phyloP scores from a whole-genome alignment of 352 stramenopile species.

The Globisporangium canariense region DNA sequence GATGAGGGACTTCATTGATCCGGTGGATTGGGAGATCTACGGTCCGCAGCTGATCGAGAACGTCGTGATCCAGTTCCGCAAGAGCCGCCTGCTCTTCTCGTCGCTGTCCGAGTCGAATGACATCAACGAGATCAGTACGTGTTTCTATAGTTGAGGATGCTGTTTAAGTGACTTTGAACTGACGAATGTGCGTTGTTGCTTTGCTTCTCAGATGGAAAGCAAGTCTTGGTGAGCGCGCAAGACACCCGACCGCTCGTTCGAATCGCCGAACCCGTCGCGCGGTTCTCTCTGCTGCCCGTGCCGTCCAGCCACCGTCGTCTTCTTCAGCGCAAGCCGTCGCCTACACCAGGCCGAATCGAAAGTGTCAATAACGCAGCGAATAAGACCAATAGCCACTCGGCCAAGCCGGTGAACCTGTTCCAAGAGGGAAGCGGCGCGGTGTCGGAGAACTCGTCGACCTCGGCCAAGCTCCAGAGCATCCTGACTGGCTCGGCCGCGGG shows the following conservation, averaged over 20 bases:
- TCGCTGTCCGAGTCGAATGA: conserved; percentile 79
- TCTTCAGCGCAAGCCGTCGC: conserved; percentile 42
- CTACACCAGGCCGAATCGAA: conserved; percentile 7
- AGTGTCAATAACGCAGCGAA: conserved; percentile 7
- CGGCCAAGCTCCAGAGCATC: conserved; percentile 60
- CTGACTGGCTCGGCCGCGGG: conserved; percentile 58
- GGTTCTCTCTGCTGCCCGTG: conserved; percentile 79
- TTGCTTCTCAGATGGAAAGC: conserved; percentile 60
- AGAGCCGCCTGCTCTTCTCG: conserved; percentile 82
- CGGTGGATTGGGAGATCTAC: conserved; percentile 88
- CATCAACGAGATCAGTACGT: conserved; percentile 85
- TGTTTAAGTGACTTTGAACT: not conserved
- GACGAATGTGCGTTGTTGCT: not conserved
- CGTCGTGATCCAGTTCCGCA: conserved; percentile 83
- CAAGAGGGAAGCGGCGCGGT: conserved; percentile 22
- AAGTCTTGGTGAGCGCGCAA: conserved; percentile 62
- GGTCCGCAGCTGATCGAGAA: conserved; percentile 83
- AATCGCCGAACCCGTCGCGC: conserved; percentile 70
- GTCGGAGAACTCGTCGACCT: conserved; percentile 25
- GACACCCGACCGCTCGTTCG: conserved; percentile 64
- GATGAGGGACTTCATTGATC: conserved; percentile 83
- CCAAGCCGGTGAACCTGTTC: conserved; percentile 37
- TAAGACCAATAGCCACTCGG: conserved; percentile 25
- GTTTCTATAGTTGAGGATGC: not conserved
- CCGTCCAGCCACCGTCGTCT: conserved; percentile 51